These are phyloP conservation scores for Lolium perenne DNA, from an alignment of 176 grass and related monocot genomes.

Conservation along the genomic window DNA sequence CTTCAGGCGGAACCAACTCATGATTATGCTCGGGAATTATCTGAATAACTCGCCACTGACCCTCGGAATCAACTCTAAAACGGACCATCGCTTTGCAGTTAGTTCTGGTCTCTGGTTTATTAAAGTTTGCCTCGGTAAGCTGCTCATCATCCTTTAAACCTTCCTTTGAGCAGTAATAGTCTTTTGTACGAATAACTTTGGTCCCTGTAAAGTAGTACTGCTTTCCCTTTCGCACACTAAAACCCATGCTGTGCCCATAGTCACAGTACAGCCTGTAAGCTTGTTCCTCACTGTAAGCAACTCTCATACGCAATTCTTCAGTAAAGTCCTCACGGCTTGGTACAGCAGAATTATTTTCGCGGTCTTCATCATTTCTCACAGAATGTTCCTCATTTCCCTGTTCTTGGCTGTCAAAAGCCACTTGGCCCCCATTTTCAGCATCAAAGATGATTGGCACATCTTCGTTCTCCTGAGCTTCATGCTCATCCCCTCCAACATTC, in stretches of 20 bases:
- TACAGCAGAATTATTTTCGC: slow-evolving; percentile 48
- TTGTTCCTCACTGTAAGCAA: slow-evolving; percentile 81
- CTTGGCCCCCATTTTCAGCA: slow-evolving; percentile 43
- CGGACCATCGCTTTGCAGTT: slow-evolving; percentile 88
- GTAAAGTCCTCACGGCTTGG: slow-evolving; percentile 67
- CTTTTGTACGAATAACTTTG: slow-evolving; percentile 74
- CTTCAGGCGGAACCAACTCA: slow-evolving; percentile 67
- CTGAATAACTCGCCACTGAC: slow-evolving; percentile 78
- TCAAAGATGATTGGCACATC: slow-evolving; percentile 54
- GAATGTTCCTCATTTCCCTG: slow-evolving; percentile 38
- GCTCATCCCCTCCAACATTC: slow-evolving; percentile 52
- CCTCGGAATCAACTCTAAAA: slow-evolving; percentile 75
- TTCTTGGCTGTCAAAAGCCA: slow-evolving; percentile 43
- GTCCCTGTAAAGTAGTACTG: slow-evolving; percentile 84
- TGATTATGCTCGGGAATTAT: slow-evolving; percentile 84
- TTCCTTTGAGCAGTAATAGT: slow-evolving; percentile 95
- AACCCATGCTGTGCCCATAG: slow-evolving; percentile 80
- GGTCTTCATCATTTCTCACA: slow-evolving; percentile 43
- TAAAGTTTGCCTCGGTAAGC: slow-evolving; percentile 70
- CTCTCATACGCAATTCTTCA: slow-evolving; percentile 68
- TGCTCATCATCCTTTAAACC: slow-evolving; percentile 80
- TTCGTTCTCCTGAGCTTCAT: slow-evolving; percentile 42
- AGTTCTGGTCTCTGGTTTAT: slow-evolving; percentile 73
- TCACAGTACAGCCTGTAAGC: slow-evolving; percentile 83
- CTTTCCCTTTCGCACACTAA: slow-evolving; percentile 84